phyloP scores from a whole-genome alignment of 2,329 filamentous ascomycete species.

The Trichoderma pleuroti region DNA sequence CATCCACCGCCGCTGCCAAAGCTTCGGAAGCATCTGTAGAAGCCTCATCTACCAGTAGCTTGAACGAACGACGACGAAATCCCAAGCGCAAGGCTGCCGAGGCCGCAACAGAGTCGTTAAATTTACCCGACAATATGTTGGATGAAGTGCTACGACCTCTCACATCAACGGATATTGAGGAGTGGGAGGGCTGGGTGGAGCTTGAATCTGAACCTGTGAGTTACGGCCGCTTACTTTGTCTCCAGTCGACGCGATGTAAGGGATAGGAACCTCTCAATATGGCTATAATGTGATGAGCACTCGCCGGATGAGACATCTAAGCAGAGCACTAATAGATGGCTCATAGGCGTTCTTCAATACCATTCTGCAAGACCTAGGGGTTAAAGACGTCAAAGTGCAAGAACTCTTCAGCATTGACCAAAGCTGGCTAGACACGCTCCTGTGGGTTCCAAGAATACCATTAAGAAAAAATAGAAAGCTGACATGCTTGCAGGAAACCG shows the following conservation, averaged over 20 bases:
- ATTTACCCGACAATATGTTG: conserved; percentile 41
- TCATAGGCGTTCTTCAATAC: conserved; percentile 75
- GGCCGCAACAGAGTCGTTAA: conserved; percentile 27
- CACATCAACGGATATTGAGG: conserved; percentile 49
- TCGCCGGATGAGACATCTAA: neutral
- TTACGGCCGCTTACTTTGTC: neutral
- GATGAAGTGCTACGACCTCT: conserved; percentile 47
- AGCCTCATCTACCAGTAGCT: conserved; percentile 11
- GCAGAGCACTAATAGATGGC: neutral
- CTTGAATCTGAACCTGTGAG: conserved; percentile 85
- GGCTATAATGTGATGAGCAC: neutral
- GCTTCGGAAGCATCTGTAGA: neutral
- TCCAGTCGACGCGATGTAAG: neutral
- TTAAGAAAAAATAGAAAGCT: neutral
- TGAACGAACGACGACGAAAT: conserved; percentile 33
- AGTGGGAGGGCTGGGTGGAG: conserved; percentile 74
- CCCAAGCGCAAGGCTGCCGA: conserved; percentile 46
- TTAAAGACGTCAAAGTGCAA: conserved; percentile 67
- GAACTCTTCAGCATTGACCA: conserved; percentile 74
- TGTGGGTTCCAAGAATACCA: conserved; percentile 44
- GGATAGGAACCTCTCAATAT: neutral
- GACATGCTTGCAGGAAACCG: conserved; percentile 53
- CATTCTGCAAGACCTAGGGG: conserved; percentile 76
- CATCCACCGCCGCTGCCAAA: neutral
- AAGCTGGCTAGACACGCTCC: conserved; percentile 57